A percentile compares a stretch with the other conserved stretches of the same genome.
These are phyloP conservation scores for Lolium multiflorum DNA, from an alignment of 176 grass and related monocot genomes.

Conservation along the genomic window DNA sequence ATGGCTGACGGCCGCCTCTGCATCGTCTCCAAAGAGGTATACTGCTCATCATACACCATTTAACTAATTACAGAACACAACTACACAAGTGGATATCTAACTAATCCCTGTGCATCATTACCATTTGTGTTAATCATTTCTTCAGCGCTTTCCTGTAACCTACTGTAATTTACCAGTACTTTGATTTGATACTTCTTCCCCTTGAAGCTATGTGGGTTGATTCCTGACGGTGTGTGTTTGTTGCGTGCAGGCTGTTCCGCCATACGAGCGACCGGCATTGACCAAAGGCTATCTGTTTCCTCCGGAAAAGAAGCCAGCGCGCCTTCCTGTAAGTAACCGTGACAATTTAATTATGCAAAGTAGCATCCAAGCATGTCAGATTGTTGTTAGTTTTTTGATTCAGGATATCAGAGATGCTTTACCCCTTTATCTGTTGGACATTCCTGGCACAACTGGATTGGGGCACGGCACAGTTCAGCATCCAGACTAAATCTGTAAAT, in stretches of 20 bases:
- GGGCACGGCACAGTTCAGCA: background rate
- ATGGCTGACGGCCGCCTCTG: slow-evolving; percentile 88
- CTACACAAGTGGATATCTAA: background rate
- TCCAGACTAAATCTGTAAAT: background rate
- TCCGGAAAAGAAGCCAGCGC: slow-evolving; percentile 89
- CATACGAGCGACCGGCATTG: slow-evolving; percentile 88
- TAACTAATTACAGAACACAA: background rate
- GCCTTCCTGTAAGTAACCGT: slow-evolving; percentile 71
- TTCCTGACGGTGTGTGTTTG: slow-evolving; percentile 33
- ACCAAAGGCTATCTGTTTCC: slow-evolving; percentile 96
- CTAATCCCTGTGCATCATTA: background rate
- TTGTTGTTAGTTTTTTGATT: too few species aligned
- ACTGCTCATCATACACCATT: background rate
- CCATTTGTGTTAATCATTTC: background rate
- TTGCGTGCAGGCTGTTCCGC: slow-evolving; percentile 65
- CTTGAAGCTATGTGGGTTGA: background rate
- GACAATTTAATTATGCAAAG: background rate
- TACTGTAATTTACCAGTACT: background rate
- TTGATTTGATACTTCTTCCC: background rate
- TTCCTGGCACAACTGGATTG: slow-evolving; percentile 1
- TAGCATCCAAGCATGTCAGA: background rate
- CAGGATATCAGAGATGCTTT: background rate
- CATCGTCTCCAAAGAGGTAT: slow-evolving; percentile 94
- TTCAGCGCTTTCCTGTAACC: background rate
- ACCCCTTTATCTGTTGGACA: background rate